These are phyloP conservation scores for Blastobotrys illinoisensis DNA, from an alignment of 1,139 yeast species.

Conservation along the genomic window DNA sequence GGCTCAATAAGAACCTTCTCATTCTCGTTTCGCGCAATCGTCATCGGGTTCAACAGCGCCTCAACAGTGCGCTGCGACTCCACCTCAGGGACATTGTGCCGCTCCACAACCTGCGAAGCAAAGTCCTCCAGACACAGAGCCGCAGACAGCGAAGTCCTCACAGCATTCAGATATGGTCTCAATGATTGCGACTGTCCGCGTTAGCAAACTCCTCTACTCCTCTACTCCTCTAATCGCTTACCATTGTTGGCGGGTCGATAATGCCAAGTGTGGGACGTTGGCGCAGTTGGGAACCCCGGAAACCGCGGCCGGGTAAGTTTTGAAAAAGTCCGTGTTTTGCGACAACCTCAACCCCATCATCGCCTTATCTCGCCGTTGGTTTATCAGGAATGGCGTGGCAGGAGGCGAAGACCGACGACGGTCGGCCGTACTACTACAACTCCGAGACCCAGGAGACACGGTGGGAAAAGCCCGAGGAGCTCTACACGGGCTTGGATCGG, in stretches of 20 bases:
- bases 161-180: constrained; percentile 91
- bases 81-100: constrained; percentile 96
- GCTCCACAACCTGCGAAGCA: constrained; percentile 90
- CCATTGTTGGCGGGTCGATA: background rate
- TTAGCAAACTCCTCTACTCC: too few species aligned
- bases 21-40: constrained; percentile 87
- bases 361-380: background rate
- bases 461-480: constrained; percentile 73
- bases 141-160: constrained; percentile 87
- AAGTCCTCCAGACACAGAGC: constrained; percentile 94
- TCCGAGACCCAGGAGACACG: constrained; percentile 60
- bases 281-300: background rate
- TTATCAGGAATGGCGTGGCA: constrained; percentile 46
- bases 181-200: constrained; percentile 62
- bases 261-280: background rate
- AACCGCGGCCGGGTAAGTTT: background rate
- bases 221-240: background rate
- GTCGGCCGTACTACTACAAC: constrained; percentile 69
- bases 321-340: background rate
- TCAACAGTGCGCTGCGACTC: constrained; percentile 74
- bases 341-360: background rate
- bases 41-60: constrained; percentile 81
- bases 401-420: constrained; percentile 56
- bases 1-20: constrained; percentile 92
- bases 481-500: constrained; percentile 33